phyloP scores from a whole-genome alignment of 1,139 yeast species.

The Arxiozyma telluris region DNA sequence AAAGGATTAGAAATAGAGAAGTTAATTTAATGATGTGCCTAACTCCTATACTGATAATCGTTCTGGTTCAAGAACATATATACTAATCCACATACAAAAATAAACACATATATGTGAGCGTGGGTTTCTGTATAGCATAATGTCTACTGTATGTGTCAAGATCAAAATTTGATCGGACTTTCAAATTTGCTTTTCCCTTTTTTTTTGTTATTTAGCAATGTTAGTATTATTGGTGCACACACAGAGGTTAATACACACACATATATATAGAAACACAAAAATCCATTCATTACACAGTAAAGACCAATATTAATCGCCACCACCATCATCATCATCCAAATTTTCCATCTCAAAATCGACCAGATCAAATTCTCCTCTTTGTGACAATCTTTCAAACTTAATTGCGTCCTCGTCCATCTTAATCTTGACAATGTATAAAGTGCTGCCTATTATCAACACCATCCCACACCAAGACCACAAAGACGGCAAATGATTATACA shows the following conservation, averaged over 20 bases:
- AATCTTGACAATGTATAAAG: constrained; percentile 47
- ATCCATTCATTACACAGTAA: too few species aligned
- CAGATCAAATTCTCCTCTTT: neutral
- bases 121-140: neutral
- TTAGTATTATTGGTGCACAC: neutral
- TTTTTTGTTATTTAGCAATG: neutral
- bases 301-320: neutral
- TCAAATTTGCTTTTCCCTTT: neutral
- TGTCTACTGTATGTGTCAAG: neutral
- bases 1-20: neutral
- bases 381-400: neutral
- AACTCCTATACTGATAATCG: neutral
- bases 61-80: too few species aligned
- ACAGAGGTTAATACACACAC: neutral
- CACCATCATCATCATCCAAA: neutral
- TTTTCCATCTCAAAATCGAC: neutral
- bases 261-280: too few species aligned
- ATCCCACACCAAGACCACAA: constrained; percentile 62
- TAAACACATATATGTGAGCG: neutral
- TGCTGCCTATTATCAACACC: constrained; percentile 55
- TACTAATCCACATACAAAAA: neutral
- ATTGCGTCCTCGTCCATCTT: constrained; percentile 1
- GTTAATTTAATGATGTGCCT: neutral
- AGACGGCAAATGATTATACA: constrained; percentile 71
- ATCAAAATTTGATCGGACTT: neutral